These are phyloP conservation scores for Paramecium sexaurelia DNA, from an alignment of 73 alveolate species.

Conservation along the genomic window DNA sequence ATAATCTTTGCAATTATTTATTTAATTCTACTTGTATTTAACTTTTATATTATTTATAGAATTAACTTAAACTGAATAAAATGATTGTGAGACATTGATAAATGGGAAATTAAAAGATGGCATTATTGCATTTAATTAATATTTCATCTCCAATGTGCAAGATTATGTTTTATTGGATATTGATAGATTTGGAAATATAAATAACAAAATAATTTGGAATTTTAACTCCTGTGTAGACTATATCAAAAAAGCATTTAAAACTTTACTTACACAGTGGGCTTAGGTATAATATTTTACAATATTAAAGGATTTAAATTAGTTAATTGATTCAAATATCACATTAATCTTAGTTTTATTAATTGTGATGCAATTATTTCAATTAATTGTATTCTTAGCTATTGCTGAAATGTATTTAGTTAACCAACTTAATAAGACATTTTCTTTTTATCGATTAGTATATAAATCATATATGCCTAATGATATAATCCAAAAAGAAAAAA, in stretches of 20 bases:
- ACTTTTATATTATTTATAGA: not conserved
- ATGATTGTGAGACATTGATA: not conserved
- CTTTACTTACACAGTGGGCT: slow-evolving; percentile 11
- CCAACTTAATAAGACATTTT: slow-evolving; percentile 16
- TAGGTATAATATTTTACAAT: not conserved
- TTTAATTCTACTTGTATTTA: not conserved
- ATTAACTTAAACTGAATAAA: not conserved
- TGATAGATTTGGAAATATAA: not conserved
- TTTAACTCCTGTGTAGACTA: not conserved
- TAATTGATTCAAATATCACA: not conserved
- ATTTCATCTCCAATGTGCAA: not conserved
- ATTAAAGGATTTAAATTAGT: not conserved
- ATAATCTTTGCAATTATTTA: not conserved
- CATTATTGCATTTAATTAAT: slow-evolving; percentile 36
- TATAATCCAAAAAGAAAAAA: slow-evolving; percentile 45
- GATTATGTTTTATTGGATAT: not conserved
- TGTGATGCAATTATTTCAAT: slow-evolving; percentile 13
- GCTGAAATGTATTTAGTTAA: slow-evolving; percentile 51
- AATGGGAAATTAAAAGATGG: slow-evolving; percentile 17
- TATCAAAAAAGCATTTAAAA: not conserved
- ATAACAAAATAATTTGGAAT: not conserved
- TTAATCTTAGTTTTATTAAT: not conserved
- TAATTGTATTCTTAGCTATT: not conserved
- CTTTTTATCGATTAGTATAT: slow-evolving; percentile 30
- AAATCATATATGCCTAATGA: slow-evolving; percentile 52